Evolutionary conservation across 2,329 filamentous ascomycete genomes (phyloP), one percentile per base, ranked within the genome.

Genomic region (Fusarium aywerte): DNA sequence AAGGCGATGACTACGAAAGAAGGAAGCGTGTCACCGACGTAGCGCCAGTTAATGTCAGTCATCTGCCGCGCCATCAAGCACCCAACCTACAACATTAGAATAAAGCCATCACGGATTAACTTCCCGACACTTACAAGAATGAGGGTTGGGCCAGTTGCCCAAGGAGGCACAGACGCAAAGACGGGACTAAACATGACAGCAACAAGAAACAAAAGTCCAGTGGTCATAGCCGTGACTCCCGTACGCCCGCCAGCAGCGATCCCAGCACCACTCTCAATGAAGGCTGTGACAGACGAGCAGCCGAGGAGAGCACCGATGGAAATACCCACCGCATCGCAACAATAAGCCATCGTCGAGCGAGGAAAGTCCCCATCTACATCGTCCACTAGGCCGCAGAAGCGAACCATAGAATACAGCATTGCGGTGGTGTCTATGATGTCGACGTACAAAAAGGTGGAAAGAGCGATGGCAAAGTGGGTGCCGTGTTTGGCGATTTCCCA

Each of bases 31-130:
- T 96, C 92, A 48, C 91, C 91, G 45, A 91, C 83, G 77, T 95
- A 95, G 16, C 83, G 81, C 92, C 92, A 95, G 81, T 95, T 95
- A 79, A 95, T 93, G 66, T 93, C 89, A 12, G 85, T 87, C 7
- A 90, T 89, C 2, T 90, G 84, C 63, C 87, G 85, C 51, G 89
- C 86, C 92, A 95, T 95, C 82, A 95, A 88, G 12, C 88, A 88
- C 16, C 92, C 92, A 43, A 95, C 91, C 52, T 70, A 27, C 11
- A 27, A 11, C 8, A 27, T 27, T 27, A 27, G 1, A 3, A 5
- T 8, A 16, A 6, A 13, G 5, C 4, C 12, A 7, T 42, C 21
- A 7, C 8, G 23, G 7, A 5, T 0, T 7, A 4, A 2, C 6
- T 9, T 8, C 4, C 13, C 0, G 4, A 33, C 65, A 27, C 27